Base-by-base conservation (phyloP, 352 stramenopile species). In the Blastocystis sp. region DNA sequence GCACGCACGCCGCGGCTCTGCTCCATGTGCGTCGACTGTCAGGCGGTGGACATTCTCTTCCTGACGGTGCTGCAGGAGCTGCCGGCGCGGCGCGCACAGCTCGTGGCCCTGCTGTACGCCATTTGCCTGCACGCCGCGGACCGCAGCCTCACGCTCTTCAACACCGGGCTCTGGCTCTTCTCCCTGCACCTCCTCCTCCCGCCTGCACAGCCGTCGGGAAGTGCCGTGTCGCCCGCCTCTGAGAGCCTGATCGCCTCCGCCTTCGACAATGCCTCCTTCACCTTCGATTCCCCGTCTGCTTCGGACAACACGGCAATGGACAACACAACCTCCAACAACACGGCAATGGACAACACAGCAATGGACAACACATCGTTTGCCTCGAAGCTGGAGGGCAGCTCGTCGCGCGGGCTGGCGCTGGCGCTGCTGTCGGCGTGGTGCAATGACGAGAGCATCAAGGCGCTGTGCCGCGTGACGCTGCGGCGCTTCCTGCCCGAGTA, bases 151-250 rank as follows among this genome's bases (percentile, higher is more conserved):
- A 17, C 28, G 21, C 53, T 84, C 21, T 66, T 84, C 34, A 28
- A 53, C 34, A 59, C 74, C 0, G 61, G 61, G 34, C 45, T 84
- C 38, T 84, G 74, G 74, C 14, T 84, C n/a, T 38, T 70, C 23
- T 67, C 66, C 53, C 74, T 84, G n/a, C 52, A 69, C 38, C 53
- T 84, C 23, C 53, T 81, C 48, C 48, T 64, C n/a, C 53, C 45
- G 7, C 17, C 48, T 38, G 38, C 19, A 21, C 48, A 81, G 17
- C 19, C 48, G 11, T 38, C 43, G 2, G 23, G 17, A 34, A 34
- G 28, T 34, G 28, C 28, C 28, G 28, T 34, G 28, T 34, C 28
- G 28, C 28, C 28, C 28, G 28, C 28, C 0, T 34, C 28, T 34
- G 28, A 34, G 28, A 34, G 28, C 28, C 28, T 34, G 28, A 34